Percentiles rank a stretch among this genome's conserved stretches.
phyloP scores from a whole-genome alignment of 306 rosid species.

The Ziziphus jujuba region DNA sequence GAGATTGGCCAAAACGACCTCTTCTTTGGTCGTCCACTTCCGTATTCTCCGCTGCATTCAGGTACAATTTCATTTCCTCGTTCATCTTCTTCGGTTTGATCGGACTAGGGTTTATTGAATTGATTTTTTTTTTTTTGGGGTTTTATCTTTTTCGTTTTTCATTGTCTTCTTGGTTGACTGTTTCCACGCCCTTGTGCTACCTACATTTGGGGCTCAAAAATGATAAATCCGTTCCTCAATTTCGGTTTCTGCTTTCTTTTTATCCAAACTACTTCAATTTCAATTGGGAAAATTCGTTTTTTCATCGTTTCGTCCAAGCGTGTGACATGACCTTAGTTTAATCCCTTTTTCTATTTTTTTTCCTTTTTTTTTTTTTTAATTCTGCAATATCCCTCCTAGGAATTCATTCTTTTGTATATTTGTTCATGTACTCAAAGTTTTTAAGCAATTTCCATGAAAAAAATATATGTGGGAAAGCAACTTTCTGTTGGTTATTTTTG shows the following conservation, averaged over 20 bases:
- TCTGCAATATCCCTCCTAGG: background rate
- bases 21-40: background rate
- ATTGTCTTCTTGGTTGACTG: constrained; percentile 17
- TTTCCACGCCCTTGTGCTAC: constrained; percentile 6
- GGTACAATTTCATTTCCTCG: constrained; percentile 12
- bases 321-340: background rate
- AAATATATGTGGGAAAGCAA: background rate
- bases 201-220: constrained; percentile 10
- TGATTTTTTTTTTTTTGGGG: background rate
- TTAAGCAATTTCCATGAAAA: constrained; percentile 14
- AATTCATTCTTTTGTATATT: background rate
- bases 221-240: background rate
- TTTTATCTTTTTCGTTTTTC: background rate
- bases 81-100: constrained; percentile 20
- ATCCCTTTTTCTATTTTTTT: background rate
- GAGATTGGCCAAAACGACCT: constrained; percentile 18
- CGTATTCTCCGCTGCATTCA: constrained; percentile 10
- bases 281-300: background rate
- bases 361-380: background rate
- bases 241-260: background rate
- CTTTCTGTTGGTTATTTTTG: background rate
- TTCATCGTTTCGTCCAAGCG: background rate
- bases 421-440: background rate
- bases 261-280: constrained; percentile 4
- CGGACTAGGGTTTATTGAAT: constrained; percentile 23